A percentile compares a stretch with the other conserved stretches of the same genome.
Conservation (phyloP, 176 grass and related monocot species). For the Microstegium vimineum region DNA sequence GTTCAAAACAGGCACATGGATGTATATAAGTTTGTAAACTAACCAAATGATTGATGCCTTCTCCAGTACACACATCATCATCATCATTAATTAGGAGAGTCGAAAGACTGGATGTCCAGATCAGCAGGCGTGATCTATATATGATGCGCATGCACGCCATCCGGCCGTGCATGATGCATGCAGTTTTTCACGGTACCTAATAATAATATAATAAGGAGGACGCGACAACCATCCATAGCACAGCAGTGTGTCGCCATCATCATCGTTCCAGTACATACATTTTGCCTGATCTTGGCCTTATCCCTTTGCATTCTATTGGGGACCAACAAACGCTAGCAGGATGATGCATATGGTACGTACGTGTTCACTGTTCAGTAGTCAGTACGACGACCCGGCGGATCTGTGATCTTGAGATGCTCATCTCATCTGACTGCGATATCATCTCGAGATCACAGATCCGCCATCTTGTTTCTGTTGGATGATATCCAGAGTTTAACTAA, state of each 20-base stretch:
- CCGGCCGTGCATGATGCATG: slow-evolving; percentile 4
- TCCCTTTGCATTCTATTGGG: neutral
- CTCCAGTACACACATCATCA: neutral
- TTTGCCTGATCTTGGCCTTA: slow-evolving; percentile 3
- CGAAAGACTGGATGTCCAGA: neutral
- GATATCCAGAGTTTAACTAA: too few species aligned
- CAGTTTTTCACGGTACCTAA: slow-evolving; percentile 1
- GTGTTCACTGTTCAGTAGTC: too few species aligned
- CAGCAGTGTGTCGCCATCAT: slow-evolving; percentile 6
- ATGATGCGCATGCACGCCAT: neutral
- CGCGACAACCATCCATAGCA: neutral
- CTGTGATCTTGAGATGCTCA: too few species aligned
- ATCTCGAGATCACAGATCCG: too few species aligned
- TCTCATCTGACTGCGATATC: too few species aligned
- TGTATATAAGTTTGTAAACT: neutral
- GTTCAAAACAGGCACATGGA: neutral
- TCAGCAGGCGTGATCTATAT: neutral
- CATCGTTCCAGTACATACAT: slow-evolving; percentile 22
- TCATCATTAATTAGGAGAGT: slow-evolving; percentile 18
- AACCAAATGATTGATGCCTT: slow-evolving; percentile 1
- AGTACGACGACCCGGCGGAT: too few species aligned
- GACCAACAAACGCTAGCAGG: neutral
- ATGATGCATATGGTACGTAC: too few species aligned
- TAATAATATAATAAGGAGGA: too few species aligned
- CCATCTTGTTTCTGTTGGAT: too few species aligned